These are phyloP conservation scores for Cryptococcus sp. DNA, from an alignment of 1,284 basidiomycete species.

Conservation along the genomic window DNA sequence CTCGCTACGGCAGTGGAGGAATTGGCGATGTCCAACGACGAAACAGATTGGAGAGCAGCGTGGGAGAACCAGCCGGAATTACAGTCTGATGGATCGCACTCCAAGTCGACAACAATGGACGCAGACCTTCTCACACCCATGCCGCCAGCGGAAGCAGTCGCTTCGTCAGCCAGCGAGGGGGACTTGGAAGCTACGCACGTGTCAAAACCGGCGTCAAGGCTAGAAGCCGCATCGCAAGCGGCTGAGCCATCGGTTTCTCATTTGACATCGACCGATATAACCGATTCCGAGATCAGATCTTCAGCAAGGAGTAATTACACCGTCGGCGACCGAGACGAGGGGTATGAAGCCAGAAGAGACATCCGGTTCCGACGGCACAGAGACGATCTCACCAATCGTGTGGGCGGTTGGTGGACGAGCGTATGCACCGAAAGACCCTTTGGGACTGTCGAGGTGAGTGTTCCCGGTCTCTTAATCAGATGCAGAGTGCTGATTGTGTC, in stretches of 20 bases:
- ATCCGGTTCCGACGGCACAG: not conserved
- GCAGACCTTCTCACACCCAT: no score
- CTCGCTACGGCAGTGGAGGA: not conserved
- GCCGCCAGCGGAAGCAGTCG: no score
- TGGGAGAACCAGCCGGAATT: no score
- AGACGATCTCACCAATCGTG: not conserved
- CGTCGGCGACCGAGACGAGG: not conserved
- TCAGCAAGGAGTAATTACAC: not conserved
- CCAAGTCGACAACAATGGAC: no score
- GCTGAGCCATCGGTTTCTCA: not conserved
- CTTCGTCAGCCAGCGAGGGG: no score
- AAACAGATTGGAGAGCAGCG: not conserved
- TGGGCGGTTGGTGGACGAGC: not conserved
- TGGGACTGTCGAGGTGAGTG: not conserved
- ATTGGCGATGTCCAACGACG: not conserved
- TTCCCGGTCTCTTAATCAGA: not conserved
- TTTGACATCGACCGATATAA: not conserved
- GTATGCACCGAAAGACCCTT: not conserved
- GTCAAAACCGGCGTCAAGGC: no score
- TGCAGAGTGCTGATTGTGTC: not conserved
- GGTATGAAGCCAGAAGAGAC: not conserved
- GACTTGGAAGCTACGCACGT: no score
- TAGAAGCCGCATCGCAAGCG: no score
- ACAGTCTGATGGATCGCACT: no score
- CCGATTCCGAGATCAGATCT: not conserved